Evolutionary conservation across 768 basidiomycete species (phyloP), one percentile per base, ranked within the genome.

Genomic region (Suillus bovinus): DNA sequence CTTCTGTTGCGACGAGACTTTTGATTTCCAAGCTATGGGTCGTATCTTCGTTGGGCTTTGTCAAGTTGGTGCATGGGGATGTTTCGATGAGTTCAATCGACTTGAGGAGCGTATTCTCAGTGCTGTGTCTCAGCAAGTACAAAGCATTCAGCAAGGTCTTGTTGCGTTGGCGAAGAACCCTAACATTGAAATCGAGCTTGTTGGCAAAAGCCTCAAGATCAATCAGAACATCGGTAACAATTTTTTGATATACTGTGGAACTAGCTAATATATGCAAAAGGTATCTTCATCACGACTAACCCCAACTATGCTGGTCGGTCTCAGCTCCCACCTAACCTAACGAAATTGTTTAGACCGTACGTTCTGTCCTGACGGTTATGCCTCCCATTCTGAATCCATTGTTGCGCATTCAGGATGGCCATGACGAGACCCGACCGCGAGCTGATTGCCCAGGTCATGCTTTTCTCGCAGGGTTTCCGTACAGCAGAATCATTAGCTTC

Each of bases 21-120:
- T 99, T 76, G 97, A 99, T 76, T 99, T 99, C 82, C 96, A 99
- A 74, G 97, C 97, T 1, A 99, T 99, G 97, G 97, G 97, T 65
- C 92, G 97, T 65, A 99, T 99, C 68, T 99, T 99, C 73, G 89
- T 99, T 69, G 97, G 97, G 58, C 85, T 99, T 16, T 99, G 97
- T 78, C 96, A 97, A 81, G 97, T 99, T 39, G 97, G 97, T 36
- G 97, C 97, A 0, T 99, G 97, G 97, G 97, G 97, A 14, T 96
- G 93, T 71, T 95, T 96, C 76, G 95, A 97, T 72, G 95, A 97
- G 77, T 96, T 97, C 80, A 99, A 99, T 76, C 90, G 97, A 68
- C 82, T 99, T 50, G 97, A 99, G 74, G 97, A 99, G 76, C 89
- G 97, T 46, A 99, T 99, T 72, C 83, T 99, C 61, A 94, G 92